Evolutionary conservation across 1,284 basidiomycete genomes (phyloP).

Genomic region (Prillingera fragicola): DNA sequence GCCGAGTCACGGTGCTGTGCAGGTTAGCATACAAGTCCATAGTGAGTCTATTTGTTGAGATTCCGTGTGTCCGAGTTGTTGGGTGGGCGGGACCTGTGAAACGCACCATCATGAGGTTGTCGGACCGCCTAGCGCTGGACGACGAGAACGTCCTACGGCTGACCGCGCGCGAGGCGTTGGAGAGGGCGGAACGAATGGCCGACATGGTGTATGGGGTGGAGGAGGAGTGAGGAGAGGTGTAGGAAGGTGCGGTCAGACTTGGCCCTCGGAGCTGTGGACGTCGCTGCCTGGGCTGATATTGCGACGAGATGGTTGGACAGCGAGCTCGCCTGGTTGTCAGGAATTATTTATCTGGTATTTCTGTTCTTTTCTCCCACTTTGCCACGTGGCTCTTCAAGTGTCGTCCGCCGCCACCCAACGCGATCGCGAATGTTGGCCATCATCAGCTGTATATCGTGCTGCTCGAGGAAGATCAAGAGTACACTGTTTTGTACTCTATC

Average conservation of each 20-base stretch:
- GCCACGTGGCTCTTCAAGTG: too few relatives aligned
- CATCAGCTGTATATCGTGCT: too few relatives aligned
- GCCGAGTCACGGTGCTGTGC: constrained; percentile 85
- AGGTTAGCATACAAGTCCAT: not conserved
- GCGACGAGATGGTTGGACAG: constrained; percentile 5
- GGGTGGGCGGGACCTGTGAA: constrained; percentile 14
- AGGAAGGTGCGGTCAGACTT: constrained; percentile 4
- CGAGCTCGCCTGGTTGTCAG: too few relatives aligned
- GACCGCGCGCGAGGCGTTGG: constrained; percentile 21
- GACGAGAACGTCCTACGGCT: constrained; percentile 51
- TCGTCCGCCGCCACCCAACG: too few relatives aligned
- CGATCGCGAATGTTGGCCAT: too few relatives aligned
- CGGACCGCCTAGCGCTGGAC: constrained; percentile 52
- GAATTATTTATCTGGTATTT: too few relatives aligned
- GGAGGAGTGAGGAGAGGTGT: not conserved
- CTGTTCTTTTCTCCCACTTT: too few relatives aligned
- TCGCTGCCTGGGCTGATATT: constrained; percentile 1
- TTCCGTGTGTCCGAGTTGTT: not conserved
- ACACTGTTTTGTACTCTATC: too few relatives aligned
- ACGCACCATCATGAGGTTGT: constrained; percentile 60
- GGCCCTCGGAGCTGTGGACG: constrained; percentile 13
- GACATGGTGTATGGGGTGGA: constrained; percentile 27
- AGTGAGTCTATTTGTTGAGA: not conserved
- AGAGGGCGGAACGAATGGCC: constrained; percentile 34
- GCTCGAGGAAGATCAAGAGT: too few relatives aligned